phyloP scores from a whole-genome alignment of 495 filamentous ascomycete genomes.

The Penicillium samsonianum region DNA sequence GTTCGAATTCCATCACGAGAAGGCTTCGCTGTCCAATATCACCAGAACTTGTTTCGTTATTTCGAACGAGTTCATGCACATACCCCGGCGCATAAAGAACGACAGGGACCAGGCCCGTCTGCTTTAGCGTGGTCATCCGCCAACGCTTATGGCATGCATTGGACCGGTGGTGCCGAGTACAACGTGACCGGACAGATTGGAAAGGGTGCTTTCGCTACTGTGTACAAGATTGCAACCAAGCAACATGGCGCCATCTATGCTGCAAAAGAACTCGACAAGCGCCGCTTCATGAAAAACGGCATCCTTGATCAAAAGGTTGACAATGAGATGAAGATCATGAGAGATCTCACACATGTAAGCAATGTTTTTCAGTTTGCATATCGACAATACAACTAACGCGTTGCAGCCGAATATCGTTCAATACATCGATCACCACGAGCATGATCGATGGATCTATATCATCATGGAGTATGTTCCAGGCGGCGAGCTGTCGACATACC shows the following conservation, averaged over 20 bases:
- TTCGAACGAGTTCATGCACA: conserved; percentile 42
- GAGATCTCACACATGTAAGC: conserved; percentile 76
- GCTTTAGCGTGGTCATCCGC: conserved; percentile 37
- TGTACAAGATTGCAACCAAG: conserved; percentile 81
- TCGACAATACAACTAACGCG: not conserved
- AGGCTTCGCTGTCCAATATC: conserved; percentile 58
- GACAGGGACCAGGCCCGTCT: conserved; percentile 31
- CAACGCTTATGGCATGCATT: conserved; percentile 62
- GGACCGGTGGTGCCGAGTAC: conserved; percentile 81
- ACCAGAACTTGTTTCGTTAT: conserved; percentile 58
- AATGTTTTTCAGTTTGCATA: not conserved
- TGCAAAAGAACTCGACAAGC: conserved; percentile 89
- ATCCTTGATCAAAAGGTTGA: conserved; percentile 81
- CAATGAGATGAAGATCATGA: conserved; percentile 95
- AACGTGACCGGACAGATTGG: conserved; percentile 80
- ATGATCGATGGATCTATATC: conserved; percentile 78
- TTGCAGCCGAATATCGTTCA: conserved; percentile 82
- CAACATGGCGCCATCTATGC: conserved; percentile 79
- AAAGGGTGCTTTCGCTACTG: conserved; percentile 90
- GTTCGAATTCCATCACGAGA: conserved; percentile 80
- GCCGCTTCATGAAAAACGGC: conserved; percentile 84
- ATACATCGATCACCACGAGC: conserved; percentile 82
- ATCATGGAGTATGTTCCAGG: conserved; percentile 92
- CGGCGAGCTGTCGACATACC: conserved; percentile 78
- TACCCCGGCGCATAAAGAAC: conserved; percentile 23